These are phyloP conservation scores for Yamadazyma siamensis DNA, from an alignment of 1,139 yeast species.

Conservation along the genomic window DNA sequence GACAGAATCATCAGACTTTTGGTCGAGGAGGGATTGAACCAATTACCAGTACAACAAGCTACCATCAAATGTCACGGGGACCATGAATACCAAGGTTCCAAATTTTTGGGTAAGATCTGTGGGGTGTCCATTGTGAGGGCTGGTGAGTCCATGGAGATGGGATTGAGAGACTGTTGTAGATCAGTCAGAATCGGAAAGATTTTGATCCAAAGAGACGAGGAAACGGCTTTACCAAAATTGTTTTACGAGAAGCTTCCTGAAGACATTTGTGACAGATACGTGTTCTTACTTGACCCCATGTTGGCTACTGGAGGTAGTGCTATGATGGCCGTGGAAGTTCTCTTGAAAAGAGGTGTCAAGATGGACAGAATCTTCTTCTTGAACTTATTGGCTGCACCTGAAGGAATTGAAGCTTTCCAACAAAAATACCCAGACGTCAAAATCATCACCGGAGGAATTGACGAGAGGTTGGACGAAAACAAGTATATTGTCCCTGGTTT, in stretches of 20 bases:
- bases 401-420: slow-evolving; percentile 79
- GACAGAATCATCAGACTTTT: slow-evolving; percentile 89
- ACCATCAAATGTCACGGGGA: slow-evolving; percentile 76
- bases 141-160: slow-evolving; percentile 98
- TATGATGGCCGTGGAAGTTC: slow-evolving; percentile 91
- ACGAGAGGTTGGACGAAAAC: slow-evolving; percentile 76
- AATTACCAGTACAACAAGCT: slow-evolving; percentile 74
- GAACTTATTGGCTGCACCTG: slow-evolving; percentile 91
- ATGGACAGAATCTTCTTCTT: slow-evolving; percentile 84
- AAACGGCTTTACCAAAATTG: slow-evolving; percentile 67
- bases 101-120: slow-evolving; percentile 87
- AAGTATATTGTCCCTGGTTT: slow-evolving; percentile 90
- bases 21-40: slow-evolving; percentile 93
- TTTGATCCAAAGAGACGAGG: slow-evolving; percentile 95
- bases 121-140: slow-evolving; percentile 98
- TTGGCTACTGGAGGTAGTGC: slow-evolving; percentile 99
- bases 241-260: slow-evolving; percentile 92
- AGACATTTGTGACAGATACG: slow-evolving; percentile 84
- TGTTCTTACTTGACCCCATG: slow-evolving; percentile 92
- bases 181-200: slow-evolving; percentile 95
- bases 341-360: slow-evolving; percentile 80
- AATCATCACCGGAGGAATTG: slow-evolving; percentile 92
- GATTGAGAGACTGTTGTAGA: slow-evolving; percentile 90
- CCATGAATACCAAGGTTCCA: slow-evolving; percentile 70
- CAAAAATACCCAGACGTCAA: slow-evolving; percentile 77